Evolutionary conservation across 345 rosid genomes (phyloP).

Genomic region (Arabidopsis arenosa): DNA sequence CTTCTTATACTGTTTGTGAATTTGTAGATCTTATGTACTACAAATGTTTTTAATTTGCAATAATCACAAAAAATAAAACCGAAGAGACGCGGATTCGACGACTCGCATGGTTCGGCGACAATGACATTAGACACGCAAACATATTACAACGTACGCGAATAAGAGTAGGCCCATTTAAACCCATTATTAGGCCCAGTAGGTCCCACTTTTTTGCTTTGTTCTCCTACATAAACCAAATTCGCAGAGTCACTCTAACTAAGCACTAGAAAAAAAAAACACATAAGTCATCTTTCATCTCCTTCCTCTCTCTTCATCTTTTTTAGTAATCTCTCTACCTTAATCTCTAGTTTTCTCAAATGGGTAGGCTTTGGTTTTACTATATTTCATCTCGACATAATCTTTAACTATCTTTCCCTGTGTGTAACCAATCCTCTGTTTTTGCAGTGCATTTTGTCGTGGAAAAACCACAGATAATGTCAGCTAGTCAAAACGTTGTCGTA

Average conservation of each 20-base stretch:
- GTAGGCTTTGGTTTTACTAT: constrained; percentile 18
- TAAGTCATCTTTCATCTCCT: constrained; percentile 7
- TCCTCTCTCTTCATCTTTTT: constrained; percentile 10
- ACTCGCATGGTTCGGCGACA: constrained; percentile 35
- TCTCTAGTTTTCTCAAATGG: constrained; percentile 23
- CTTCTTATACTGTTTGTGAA: not conserved
- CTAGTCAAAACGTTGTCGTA: constrained; percentile 59
- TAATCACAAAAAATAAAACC: not conserved
- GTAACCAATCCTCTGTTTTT: not conserved
- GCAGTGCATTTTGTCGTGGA: constrained; percentile 49
- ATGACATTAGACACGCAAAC: constrained; percentile 25
- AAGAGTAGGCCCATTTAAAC: constrained; percentile 22
- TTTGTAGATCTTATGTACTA: not conserved
- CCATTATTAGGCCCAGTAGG: constrained; percentile 43
- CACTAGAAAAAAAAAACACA: not conserved
- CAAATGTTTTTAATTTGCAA: not conserved
- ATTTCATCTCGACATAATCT: not conserved
- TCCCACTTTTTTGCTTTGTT: constrained; percentile 28
- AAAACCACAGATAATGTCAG: constrained; percentile 45
- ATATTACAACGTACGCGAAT: constrained; percentile 28
- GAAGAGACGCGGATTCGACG: constrained; percentile 34
- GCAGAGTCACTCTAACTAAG: not conserved
- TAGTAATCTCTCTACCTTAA: not conserved
- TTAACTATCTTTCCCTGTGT: no score
- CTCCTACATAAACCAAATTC: constrained; percentile 42